Conservation (phyloP, 225 moss, liverwort and hornwort genomes). For the Rhytidiadelphus loreus region DNA sequence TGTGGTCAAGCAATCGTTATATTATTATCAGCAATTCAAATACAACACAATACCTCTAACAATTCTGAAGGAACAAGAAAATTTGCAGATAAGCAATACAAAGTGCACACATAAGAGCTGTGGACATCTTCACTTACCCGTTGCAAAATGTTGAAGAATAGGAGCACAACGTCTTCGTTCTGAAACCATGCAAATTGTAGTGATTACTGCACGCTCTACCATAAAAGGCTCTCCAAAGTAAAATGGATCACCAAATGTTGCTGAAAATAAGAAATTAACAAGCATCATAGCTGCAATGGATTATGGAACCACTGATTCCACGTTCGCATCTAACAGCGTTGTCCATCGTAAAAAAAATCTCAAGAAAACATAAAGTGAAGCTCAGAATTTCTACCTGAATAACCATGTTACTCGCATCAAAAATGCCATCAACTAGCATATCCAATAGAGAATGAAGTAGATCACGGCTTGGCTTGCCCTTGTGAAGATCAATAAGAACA, state of each 20-base stretch:
- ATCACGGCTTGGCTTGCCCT: conserved; percentile 53
- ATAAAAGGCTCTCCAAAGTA: neutral
- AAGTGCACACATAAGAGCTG: neutral
- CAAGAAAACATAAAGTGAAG: neutral
- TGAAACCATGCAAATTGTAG: conserved; percentile 14
- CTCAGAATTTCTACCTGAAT: conserved; percentile 38
- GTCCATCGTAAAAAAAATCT: neutral
- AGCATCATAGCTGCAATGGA: neutral
- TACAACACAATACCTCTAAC: neutral
- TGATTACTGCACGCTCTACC: neutral
- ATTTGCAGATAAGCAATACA: neutral
- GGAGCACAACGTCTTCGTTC: conserved; percentile 72
- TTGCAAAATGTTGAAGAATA: conserved; percentile 68
- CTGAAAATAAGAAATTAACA: neutral
- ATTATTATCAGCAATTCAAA: neutral
- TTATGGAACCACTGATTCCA: neutral
- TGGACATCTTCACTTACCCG: conserved; percentile 34
- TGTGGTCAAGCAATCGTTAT: neutral
- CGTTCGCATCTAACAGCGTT: neutral
- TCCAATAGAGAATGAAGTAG: conserved; percentile 50
- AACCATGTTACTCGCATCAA: conserved; percentile 52
- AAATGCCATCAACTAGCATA: conserved; percentile 71
- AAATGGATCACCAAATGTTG: neutral
- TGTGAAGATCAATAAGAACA: conserved; percentile 56
- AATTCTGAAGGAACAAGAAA: neutral